Base-by-base conservation (phyloP, 148 eudicot species). In the Selenicereus undatus region DNA sequence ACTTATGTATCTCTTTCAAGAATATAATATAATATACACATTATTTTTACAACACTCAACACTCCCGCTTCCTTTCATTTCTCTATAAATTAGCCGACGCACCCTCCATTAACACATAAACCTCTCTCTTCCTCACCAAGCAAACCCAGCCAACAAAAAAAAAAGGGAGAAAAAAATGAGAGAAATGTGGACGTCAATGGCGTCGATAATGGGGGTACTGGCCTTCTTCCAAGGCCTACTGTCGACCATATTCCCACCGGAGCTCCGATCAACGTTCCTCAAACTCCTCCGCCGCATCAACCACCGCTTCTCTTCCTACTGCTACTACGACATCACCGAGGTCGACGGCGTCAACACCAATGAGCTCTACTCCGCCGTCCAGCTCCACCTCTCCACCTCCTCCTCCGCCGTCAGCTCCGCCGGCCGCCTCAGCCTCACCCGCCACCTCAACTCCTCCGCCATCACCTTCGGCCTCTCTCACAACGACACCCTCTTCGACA, bases 301-400 rank as follows among this genome's bases (percentile, higher is more conserved):
- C 73, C 81, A 78, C 85, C 88, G 85, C 82, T 91, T 85, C 88
- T 93, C 97, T 18, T 30, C 88, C 52, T 90, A 92, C 79, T 92
- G 91, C 82, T 93, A 93, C 90, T 95, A 87, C 83, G 99, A 95
- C 86, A 95, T 95, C 74, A 92, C 97, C 1, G 99, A 95, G 82
- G 93, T 92, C 70, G 99, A 95, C 84, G 99, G 99, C 76, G 99
- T 95, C 22, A 93, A 92, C 87, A 93, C 99, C 72, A 95, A 95
- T 87, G 99, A 95, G 76, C 97, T 95, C 64, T 95, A 95, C 88
- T 91, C 90, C 90, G 90, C 99, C 58, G 99, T 90, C 45, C 99
- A 95, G 77, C 97, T 95, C 84, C 93, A 95, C 85, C 86, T 95
- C 84, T 76, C 86, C 83, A 80, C 90, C 50, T 86, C 94, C 82